Percentiles rank a stretch among this genome's conserved stretches.
These are phyloP conservation scores for Claviceps purpurea DNA, from an alignment of 2,329 filamentous ascomycete genomes.

Conservation along the genomic window DNA sequence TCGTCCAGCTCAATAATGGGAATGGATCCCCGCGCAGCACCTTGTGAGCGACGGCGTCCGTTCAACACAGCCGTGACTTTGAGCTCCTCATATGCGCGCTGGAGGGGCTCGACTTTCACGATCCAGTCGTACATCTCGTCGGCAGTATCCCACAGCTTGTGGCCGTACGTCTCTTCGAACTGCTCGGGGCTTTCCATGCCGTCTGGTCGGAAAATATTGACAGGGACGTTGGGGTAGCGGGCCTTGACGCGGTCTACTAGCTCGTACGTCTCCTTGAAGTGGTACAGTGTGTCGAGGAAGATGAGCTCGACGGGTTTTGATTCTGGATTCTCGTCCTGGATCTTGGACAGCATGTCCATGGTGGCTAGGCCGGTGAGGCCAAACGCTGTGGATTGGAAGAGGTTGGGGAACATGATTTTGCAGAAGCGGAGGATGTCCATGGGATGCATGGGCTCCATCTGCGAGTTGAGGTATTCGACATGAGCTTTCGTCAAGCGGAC, in stretches of 20 bases:
- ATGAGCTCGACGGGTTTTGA: slow-evolving; percentile 51
- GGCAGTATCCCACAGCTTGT: slow-evolving; percentile 71
- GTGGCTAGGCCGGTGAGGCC: slow-evolving; percentile 70
- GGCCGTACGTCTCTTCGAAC: slow-evolving; percentile 72
- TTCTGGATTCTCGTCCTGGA: slow-evolving; percentile 49
- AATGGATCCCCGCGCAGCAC: slow-evolving; percentile 79
- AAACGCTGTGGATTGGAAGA: slow-evolving; percentile 79
- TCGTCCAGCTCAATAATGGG: slow-evolving; percentile 84
- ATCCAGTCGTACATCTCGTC: slow-evolving; percentile 91
- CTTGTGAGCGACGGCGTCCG: slow-evolving; percentile 81
- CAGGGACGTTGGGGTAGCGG: slow-evolving; percentile 62
- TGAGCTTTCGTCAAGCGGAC: slow-evolving; percentile 80
- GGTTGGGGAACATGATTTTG: slow-evolving; percentile 75
- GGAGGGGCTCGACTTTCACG: slow-evolving; percentile 92
- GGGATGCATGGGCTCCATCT: slow-evolving; percentile 76
- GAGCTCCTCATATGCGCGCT: slow-evolving; percentile 79
- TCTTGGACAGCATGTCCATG: slow-evolving; percentile 72
- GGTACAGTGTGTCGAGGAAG: slow-evolving; percentile 75
- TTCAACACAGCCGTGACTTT: slow-evolving; percentile 85
- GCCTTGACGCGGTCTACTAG: slow-evolving; percentile 61
- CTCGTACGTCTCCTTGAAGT: slow-evolving; percentile 64
- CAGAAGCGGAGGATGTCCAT: slow-evolving; percentile 88
- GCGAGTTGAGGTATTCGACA: slow-evolving; percentile 78
- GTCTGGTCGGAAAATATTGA: slow-evolving; percentile 84
- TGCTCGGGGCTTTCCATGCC: slow-evolving; percentile 59